Evolutionary conservation across 1,284 basidiomycete species (phyloP), one percentile per base, ranked within the genome.

Genomic region (Xanthoconium separans): DNA sequence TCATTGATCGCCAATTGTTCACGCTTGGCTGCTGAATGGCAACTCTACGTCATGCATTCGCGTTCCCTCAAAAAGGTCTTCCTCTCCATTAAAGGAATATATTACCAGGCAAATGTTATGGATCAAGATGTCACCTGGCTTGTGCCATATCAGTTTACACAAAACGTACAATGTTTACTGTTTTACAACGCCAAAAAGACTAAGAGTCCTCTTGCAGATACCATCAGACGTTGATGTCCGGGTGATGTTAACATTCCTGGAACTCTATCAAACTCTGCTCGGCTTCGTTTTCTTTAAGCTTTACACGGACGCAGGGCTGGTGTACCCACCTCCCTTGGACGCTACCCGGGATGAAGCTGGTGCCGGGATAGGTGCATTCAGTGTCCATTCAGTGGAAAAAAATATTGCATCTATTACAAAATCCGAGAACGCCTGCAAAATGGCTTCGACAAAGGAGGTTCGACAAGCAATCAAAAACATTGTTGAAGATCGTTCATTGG

Each of bases 281-380:
- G 93, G 94, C 18, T 99, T 99, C 66, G 90, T 95, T 13, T 88
- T 98, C 66, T 99, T 94, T 84, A 98, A 98, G 75, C 83, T 99
- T 22, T 99, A 96, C 76, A 89, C 91, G n/a, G 95, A 98, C 66
- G 83, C 84, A 50, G 93, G 93, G 61, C 81, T 99, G 40, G 86
- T 95, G 36, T 99, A 99, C 70, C 97, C 97, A 22, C 97, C 97
- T 3, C 91, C 93, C 22, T 73, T 98, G 52, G 95, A 99, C 66
- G 70, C 77, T 20, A 81, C 81, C 62, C 92, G 92, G 72, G 93
- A 98, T 64, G 95, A 94, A 66, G 78, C 80, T 43, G 97, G 85
- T 6, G 95, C 93, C 40, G 93, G 95, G 13, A 84, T 99, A 36
- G 94, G 92, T 41, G 95, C 96, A 2, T 91, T 97, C 73, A 83